Conservation (phyloP, 306 rosid genomes). For the Fragaria ananassa region DNA sequence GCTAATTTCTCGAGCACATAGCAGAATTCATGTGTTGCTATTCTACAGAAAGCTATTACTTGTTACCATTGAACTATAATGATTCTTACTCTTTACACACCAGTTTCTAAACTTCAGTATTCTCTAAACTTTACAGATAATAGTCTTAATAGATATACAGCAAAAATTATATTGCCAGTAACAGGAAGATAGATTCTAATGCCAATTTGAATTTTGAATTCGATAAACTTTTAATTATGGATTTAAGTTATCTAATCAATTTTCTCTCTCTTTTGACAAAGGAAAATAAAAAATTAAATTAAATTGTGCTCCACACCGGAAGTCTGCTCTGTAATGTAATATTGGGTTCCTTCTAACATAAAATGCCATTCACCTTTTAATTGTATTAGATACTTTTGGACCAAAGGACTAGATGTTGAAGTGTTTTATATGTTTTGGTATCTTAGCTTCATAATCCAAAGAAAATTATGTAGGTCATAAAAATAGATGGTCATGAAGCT, state of each 20-base stretch:
- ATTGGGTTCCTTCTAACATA: no score
- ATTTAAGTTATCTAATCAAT: no score
- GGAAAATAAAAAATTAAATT: no score
- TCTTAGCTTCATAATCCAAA: constrained; percentile 16
- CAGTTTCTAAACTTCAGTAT: no score
- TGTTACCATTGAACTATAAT: no score
- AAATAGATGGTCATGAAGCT: constrained; percentile 80
- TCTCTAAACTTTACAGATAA: no score
- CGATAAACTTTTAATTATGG: not conserved
- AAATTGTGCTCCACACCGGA: not conserved
- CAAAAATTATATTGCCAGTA: no score
- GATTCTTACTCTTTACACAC: no score
- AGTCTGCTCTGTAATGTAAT: not conserved
- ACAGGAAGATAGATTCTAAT: no score
- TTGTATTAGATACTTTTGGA: not conserved
- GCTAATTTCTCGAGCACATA: not conserved
- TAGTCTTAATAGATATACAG: no score
- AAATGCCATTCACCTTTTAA: not conserved
- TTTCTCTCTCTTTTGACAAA: not conserved
- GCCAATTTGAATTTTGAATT: no score
- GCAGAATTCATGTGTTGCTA: not conserved
- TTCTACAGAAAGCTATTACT: no score
- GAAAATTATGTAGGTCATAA: constrained; percentile 48
- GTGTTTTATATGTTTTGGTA: not conserved
- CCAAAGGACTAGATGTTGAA: not conserved